Evolutionary conservation across 345 rosid genomes (phyloP), one percentile per base, ranked within the genome.

Genomic region (Lumnitzera racemosa): DNA sequence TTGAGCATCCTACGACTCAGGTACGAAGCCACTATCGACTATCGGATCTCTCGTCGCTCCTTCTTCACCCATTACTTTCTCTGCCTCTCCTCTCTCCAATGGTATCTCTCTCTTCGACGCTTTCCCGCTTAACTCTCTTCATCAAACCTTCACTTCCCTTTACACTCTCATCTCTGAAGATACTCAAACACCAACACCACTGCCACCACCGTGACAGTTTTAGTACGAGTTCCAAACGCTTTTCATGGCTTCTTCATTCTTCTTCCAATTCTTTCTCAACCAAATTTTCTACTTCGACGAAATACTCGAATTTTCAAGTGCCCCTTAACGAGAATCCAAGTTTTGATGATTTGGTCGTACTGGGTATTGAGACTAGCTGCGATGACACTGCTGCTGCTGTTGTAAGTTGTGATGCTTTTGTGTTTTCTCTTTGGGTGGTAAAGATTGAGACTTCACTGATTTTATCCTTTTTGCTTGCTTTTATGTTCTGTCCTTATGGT

Each of bases 361-460:
- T 92, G 17, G 98, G 98, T 46, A 87, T 92, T 65, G 98, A 92
- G 74, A 92, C 91, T 17, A 89, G 98, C 77, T 92, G 98, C 52
- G 97, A 92, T 50, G 97, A 89, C 81, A 92, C 98, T 12, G 98
- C 98, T 0, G 97, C 96, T 25, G 98, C 98, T 65, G 75, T 92
- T 16, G 98, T 92, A 71, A 71, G 87, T 46, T 20, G 15, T 46
- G 43, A 36, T 61, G 12, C 2, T 49, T 56, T 0, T 31, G 4
- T 1, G 14, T 56, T 36, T 13, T 0, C 16, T 53, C 24, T 15
- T 36, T 62, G 55, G 31, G 5, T 4, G 12, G 5, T 36, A 36
- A 36, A 36, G 43, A 36, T 62, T 29, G 60, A 15, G 51, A 11
- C 12, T 58, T 47, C 17, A 55, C 0, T 3, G 16, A 66, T 55